A percentile compares a stretch with the other conserved stretches of the same genome.
Evolutionary conservation across 306 rosid genomes (phyloP).

Genomic region (Senna siamea): DNA sequence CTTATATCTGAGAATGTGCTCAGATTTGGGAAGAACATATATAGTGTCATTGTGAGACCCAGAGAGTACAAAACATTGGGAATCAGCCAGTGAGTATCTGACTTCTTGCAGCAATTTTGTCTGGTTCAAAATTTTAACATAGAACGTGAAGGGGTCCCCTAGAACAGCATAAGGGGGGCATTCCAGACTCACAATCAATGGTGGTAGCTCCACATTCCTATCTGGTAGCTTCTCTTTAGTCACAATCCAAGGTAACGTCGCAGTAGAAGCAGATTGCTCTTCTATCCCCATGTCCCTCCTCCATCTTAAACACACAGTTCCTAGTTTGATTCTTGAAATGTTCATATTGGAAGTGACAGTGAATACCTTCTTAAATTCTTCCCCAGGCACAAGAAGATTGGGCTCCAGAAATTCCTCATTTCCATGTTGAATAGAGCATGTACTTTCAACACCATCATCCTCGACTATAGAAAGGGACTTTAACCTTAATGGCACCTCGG

Average conservation of each 20-base stretch:
- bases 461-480: slow-evolving; percentile 65
- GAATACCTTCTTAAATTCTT: slow-evolving; percentile 89
- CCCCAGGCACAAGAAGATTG: slow-evolving; percentile 64
- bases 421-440: slow-evolving; percentile 62
- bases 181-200: slow-evolving; percentile 79
- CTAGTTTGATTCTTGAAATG: slow-evolving; percentile 60
- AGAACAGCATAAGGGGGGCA: slow-evolving; percentile 83
- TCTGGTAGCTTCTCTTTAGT: slow-evolving; percentile 71
- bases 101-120: slow-evolving; percentile 82
- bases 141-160: slow-evolving; percentile 85
- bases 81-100: slow-evolving; percentile 74
- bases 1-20: slow-evolving; percentile 75
- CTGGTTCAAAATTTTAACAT: slow-evolving; percentile 69
- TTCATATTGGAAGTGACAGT: slow-evolving; percentile 56
- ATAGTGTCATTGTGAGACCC: slow-evolving; percentile 81
- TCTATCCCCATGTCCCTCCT: slow-evolving; percentile 63
- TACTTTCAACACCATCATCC: slow-evolving; percentile 49
- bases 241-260: slow-evolving; percentile 50
- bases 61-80: slow-evolving; percentile 81
- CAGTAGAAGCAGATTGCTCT: slow-evolving; percentile 48
- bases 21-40: slow-evolving; percentile 83
- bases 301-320: slow-evolving; percentile 78
- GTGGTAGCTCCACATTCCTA: slow-evolving; percentile 67
- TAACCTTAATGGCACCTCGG: slow-evolving; percentile 71
- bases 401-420: slow-evolving; percentile 53